Conservation (phyloP, 768 basidiomycete genomes). For the Mycena rebaudengoi region DNA sequence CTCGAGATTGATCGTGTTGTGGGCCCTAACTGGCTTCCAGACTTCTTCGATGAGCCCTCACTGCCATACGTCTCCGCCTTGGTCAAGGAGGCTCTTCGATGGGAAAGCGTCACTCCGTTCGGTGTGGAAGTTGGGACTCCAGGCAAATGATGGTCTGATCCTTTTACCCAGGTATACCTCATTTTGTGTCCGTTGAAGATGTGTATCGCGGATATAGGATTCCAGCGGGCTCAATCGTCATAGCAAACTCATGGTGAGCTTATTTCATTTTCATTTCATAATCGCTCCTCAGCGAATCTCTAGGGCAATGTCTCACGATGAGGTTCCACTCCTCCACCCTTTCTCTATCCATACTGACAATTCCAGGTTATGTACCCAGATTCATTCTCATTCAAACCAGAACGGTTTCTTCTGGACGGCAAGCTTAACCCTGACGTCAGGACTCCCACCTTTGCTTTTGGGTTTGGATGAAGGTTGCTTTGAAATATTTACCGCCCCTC, state of each 20-base stretch:
- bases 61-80: conserved; percentile 46
- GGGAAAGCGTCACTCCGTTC: conserved; percentile 42
- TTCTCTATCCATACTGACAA: conserved; percentile 32
- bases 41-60: conserved; percentile 37
- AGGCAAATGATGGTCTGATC: background rate
- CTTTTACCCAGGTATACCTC: background rate
- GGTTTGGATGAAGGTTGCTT: conserved; percentile 1
- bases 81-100: conserved; percentile 46
- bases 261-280: background rate
- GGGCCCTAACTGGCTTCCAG: conserved; percentile 43
- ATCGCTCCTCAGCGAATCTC: background rate
- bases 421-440: background rate
- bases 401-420: conserved; percentile 30
- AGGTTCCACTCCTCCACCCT: conserved; percentile 13
- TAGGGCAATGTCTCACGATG: conserved; percentile 16
- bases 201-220: conserved; percentile 38
- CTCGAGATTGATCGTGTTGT: conserved; percentile 47
- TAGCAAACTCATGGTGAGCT: conserved; percentile 36
- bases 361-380: conserved; percentile 31
- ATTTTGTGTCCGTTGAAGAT: conserved; percentile 27
- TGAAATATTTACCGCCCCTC: background rate
- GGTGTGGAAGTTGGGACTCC: conserved; percentile 37
- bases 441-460: background rate
- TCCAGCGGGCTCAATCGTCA: conserved; percentile 37
- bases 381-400: conserved; percentile 38